A percentile compares a stretch with the other conserved stretches of the same genome.
phyloP scores from a whole-genome alignment of 2,329 filamentous ascomycete species.

The Pseudopithomyces maydicus region DNA sequence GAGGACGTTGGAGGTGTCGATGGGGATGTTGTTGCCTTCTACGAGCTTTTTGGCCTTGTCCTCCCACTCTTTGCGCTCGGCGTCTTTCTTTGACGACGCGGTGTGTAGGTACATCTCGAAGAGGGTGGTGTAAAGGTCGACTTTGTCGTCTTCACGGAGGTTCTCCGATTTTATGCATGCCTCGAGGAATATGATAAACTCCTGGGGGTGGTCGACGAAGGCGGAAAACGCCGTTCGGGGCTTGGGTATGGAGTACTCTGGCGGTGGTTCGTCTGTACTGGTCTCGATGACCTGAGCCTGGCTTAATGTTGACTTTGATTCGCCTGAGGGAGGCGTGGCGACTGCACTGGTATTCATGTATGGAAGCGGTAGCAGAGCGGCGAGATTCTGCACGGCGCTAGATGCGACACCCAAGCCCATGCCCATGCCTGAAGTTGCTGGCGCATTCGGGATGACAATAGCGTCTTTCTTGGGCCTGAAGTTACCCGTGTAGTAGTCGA shows the following conservation, averaged over 20 bases:
- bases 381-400: constrained; percentile 83
- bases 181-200: constrained; percentile 92
- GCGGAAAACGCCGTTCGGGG: constrained; percentile 92
- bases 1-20: constrained; percentile 93
- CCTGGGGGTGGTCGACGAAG: constrained; percentile 90
- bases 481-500: constrained; percentile 89
- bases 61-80: constrained; percentile 81
- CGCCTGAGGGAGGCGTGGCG: constrained; percentile 59
- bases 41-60: constrained; percentile 88
- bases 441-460: constrained; percentile 54
- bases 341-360: constrained; percentile 74
- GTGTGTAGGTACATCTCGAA: constrained; percentile 99
- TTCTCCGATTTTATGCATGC: constrained; percentile 76
- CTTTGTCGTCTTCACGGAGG: constrained; percentile 74
- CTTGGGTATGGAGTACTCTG: constrained; percentile 77
- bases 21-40: constrained; percentile 75
- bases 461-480: constrained; percentile 76
- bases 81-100: constrained; percentile 74
- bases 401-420: constrained; percentile 59
- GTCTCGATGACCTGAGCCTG: constrained; percentile 60
- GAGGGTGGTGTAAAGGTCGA: constrained; percentile 89
- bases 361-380: constrained; percentile 80
- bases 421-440: constrained; percentile 50
- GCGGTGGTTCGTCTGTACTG: constrained; percentile 56
- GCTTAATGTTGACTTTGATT: constrained; percentile 57